Evolutionary conservation across 768 basidiomycete species (phyloP).

Genomic region (Leccinum boreale): DNA sequence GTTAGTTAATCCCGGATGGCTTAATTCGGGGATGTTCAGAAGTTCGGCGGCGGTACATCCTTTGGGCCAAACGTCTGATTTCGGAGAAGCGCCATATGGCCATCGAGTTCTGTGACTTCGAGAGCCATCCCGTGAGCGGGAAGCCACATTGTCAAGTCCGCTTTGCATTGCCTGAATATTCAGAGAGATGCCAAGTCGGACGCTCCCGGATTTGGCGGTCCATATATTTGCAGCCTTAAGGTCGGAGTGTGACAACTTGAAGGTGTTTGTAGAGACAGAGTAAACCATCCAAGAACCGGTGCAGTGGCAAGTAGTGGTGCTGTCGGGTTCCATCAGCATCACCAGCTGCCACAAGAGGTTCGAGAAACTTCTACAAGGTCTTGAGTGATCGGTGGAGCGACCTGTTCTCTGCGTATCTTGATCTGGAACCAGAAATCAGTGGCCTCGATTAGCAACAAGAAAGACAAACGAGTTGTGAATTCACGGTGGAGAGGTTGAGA

Average conservation of each 20-base stretch:
- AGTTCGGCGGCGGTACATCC: slow-evolving; percentile 94
- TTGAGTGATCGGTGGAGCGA: slow-evolving; percentile 89
- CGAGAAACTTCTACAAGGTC: slow-evolving; percentile 93
- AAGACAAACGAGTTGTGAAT: neutral
- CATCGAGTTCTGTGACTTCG: slow-evolving; percentile 84
- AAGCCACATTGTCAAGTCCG: slow-evolving; percentile 77
- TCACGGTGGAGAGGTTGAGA: neutral
- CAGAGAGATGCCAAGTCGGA: slow-evolving; percentile 95
- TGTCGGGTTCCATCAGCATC: slow-evolving; percentile 62
- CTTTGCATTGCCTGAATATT: slow-evolving; percentile 88
- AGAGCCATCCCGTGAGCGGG: slow-evolving; percentile 95
- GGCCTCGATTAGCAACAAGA: neutral
- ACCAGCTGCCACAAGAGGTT: slow-evolving; percentile 74
- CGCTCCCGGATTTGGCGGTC: slow-evolving; percentile 73
- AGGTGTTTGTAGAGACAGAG: slow-evolving; percentile 86
- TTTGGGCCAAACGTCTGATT: slow-evolving; percentile 93
- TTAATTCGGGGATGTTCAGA: slow-evolving; percentile 82
- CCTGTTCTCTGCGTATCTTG: slow-evolving; percentile 93
- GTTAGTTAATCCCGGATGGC: neutral
- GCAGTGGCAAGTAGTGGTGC: neutral
- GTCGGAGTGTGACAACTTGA: slow-evolving; percentile 97
- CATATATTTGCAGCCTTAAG: slow-evolving; percentile 97
- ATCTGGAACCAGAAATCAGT: slow-evolving; percentile 13
- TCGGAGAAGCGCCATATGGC: slow-evolving; percentile 62
- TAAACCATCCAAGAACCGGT: slow-evolving; percentile 90